Base-by-base conservation (phyloP, 192 early-diverging fungal genomes). In the Coemansia sp. region DNA sequence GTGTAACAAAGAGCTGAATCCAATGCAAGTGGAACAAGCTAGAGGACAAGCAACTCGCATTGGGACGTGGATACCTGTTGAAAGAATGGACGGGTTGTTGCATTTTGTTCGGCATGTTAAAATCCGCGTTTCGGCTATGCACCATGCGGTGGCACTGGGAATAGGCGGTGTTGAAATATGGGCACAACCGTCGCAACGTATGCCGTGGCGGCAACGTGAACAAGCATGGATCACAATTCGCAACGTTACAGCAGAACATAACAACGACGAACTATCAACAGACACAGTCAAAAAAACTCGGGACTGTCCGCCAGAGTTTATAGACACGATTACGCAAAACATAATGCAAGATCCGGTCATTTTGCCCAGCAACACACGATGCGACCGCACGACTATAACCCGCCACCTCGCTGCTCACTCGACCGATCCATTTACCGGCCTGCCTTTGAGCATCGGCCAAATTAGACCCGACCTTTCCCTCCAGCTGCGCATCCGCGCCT, bases 381-480 rank as follows among this genome's bases (percentile, higher is more conserved):
- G 64, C 19, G 71, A 73, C 50, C 47, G 71, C 35, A 66, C 71
- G n/a, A 73, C 71, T 3, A 73, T 73, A 11, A 24, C 27, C 9
- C 59, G 71, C 24, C 71, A 73, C 35, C 35, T 73, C 37, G 22
- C 5, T 3, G 23, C 9, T 3, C 64, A 58, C 38, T 29, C 43
- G 18, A 73, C 64, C 13, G 71, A 73, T 48, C 71, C 71, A 43
- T 73, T 73, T 18, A 73, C 71, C 1, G 71, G 71, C 3, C 71
- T 73, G 18, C 60, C 71, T 4, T 16, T 73, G 14, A 43, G 51
- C 19, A 35, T 4, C 7, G 23, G 23, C 22, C 52, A 66, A 10
- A 23, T 66, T 22, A 51, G 66, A 3, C 71, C 71, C 6, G 61
- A 66, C 20, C 64, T 73, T 16, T 35, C 55, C 4, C 61, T 73